Evolutionary conservation across 2,329 filamentous ascomycete species (phyloP).

Genomic region (Diaporthe nobilis): DNA sequence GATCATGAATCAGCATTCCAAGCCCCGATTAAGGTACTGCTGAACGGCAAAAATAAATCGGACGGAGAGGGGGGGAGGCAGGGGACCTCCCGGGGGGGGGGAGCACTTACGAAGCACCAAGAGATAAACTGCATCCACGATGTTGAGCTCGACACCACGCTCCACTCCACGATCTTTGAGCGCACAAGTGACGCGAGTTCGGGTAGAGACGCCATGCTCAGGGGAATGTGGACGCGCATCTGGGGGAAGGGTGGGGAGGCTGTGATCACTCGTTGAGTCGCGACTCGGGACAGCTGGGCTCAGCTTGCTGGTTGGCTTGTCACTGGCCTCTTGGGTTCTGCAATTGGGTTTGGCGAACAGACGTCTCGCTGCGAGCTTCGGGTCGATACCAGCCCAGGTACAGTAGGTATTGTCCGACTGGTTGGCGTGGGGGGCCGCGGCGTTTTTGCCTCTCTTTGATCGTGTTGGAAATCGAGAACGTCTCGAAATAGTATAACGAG

Average conservation of each 20-base stretch:
- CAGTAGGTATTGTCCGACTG: neutral
- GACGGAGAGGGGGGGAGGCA: neutral
- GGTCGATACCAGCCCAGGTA: neutral
- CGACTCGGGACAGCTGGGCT: neutral
- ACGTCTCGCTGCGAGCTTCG: neutral
- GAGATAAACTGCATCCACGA: slow-evolving; percentile 46
- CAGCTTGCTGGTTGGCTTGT: neutral
- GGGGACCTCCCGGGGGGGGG: no score
- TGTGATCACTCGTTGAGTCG: neutral
- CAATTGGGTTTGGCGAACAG: slow-evolving; percentile 24
- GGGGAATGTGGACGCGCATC: slow-evolving; percentile 33
- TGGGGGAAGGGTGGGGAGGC: neutral
- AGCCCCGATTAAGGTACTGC: neutral
- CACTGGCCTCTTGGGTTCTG: neutral
- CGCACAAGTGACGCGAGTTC: slow-evolving; percentile 38
- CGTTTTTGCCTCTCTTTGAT: neutral
- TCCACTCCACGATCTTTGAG: slow-evolving; percentile 43
- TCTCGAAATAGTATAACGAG: neutral
- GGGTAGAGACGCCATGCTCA: slow-evolving; percentile 37
- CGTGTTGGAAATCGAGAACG: neutral
- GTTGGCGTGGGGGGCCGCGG: neutral
- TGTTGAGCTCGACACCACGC: slow-evolving; percentile 43
- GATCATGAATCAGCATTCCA: neutral
- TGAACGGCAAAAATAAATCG: neutral
- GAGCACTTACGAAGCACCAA: slow-evolving; percentile 48